Percentiles rank a stretch among this genome's conserved stretches.
These are phyloP conservation scores for Volutella citrinella DNA, from an alignment of 2,329 filamentous ascomycete species.

Conservation along the genomic window DNA sequence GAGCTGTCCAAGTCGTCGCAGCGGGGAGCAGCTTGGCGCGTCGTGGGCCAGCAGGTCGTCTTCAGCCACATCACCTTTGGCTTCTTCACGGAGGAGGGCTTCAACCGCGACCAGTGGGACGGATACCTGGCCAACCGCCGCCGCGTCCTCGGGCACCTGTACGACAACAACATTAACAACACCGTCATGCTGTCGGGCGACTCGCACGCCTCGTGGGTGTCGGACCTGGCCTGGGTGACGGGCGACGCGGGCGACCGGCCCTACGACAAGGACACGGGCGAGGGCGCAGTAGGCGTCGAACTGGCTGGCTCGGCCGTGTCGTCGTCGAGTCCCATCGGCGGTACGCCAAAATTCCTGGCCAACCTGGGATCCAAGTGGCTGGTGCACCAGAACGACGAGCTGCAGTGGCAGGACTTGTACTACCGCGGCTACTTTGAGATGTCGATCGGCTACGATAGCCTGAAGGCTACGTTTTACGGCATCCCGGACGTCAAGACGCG, in stretches of 20 bases:
- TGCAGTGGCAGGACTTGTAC: conserved; percentile 72
- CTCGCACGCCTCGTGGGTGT: conserved; percentile 62
- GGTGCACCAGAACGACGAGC: conserved; percentile 51
- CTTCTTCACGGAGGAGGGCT: conserved; percentile 26
- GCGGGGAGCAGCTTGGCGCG: conserved; percentile 66
- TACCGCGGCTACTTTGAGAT: conserved; percentile 73
- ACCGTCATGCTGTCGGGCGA: conserved; percentile 73
- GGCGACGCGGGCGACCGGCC: conserved; percentile 44
- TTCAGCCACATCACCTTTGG: conserved; percentile 53
- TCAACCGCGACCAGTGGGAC: conserved; percentile 30
- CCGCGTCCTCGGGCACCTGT: conserved; percentile 64
- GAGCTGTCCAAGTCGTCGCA: conserved; percentile 54
- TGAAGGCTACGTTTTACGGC: conserved; percentile 64
- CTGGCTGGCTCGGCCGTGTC: conserved; percentile 66
- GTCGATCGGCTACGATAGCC: conserved; percentile 51
- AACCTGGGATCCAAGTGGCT: too few species aligned
- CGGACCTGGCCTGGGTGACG: conserved; percentile 59
- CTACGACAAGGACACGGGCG: conserved; percentile 52
- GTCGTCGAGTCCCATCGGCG: conserved; percentile 43
- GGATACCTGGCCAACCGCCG: conserved; percentile 71
- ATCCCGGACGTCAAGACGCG: conserved; percentile 54
- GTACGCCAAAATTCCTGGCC: conserved; percentile 10
- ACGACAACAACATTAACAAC: conserved; percentile 66
- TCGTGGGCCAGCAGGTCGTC: conserved; percentile 69
- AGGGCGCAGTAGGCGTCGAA: conserved; percentile 58